Percentiles rank a stretch among this genome's conserved stretches.
Conservation (phyloP, 495 filamentous ascomycete species). For the Rhypophila decipiens region DNA sequence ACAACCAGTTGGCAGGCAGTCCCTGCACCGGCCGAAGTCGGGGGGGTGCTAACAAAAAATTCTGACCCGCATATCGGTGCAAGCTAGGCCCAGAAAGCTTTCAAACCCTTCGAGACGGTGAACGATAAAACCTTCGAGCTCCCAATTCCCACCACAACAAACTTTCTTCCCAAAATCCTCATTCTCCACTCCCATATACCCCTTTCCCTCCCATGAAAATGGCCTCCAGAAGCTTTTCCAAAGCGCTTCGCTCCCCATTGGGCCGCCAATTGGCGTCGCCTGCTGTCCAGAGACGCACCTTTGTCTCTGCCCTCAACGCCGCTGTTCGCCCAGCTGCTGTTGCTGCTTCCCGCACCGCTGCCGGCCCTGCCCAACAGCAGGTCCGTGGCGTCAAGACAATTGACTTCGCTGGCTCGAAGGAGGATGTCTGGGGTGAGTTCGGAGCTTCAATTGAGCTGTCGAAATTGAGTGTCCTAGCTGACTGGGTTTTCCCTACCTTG, state of each 20-base stretch:
- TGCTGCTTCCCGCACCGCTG: constrained; percentile 46
- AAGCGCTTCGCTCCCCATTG: constrained; percentile 70
- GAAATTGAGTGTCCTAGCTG: not conserved
- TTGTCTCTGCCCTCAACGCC: constrained; percentile 60
- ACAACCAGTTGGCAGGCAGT: constrained; percentile 8
- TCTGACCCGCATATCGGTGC: constrained; percentile 19
- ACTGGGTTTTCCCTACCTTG: not conserved
- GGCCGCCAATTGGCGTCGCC: constrained; percentile 65
- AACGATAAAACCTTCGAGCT: constrained; percentile 21
- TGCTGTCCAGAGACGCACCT: constrained; percentile 60
- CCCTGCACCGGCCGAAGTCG: constrained; percentile 22
- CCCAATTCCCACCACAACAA: constrained; percentile 14
- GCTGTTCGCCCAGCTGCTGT: constrained; percentile 46
- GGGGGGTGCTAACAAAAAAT: constrained; percentile 18
- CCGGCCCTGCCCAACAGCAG: constrained; percentile 52
- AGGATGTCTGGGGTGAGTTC: constrained; percentile 78
- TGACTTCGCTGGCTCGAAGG: constrained; percentile 90
- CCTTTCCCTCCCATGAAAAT: constrained; percentile 47
- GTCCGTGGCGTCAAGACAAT: constrained; percentile 75
- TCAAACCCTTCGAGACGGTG: constrained; percentile 15
- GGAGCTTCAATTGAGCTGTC: not conserved
- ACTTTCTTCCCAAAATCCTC: constrained; percentile 15
- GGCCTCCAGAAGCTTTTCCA: constrained; percentile 78
- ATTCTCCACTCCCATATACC: constrained; percentile 32
- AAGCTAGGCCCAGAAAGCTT: constrained; percentile 3